Percentiles rank a stretch among this genome's conserved stretches.
phyloP scores from a whole-genome alignment of 768 basidiomycete species.

The Collybia mongolica region DNA sequence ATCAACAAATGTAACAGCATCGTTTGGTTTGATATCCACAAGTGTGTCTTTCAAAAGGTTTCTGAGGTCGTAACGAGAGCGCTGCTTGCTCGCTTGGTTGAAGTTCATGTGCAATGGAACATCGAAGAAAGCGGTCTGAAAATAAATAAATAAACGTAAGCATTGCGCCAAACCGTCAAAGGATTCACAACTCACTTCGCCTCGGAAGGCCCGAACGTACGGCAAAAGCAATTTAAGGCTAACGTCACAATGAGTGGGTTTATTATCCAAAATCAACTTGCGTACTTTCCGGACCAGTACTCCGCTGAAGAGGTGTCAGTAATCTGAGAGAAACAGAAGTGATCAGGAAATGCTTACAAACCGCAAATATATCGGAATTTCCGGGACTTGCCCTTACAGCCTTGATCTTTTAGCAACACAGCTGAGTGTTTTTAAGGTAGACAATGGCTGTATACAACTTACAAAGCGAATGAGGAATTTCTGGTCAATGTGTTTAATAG shows the following conservation, averaged over 20 bases:
- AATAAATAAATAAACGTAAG: neutral
- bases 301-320: conserved; percentile 52
- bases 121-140: conserved; percentile 86
- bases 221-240: conserved; percentile 53
- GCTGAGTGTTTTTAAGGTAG: neutral
- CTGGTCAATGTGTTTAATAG: conserved; percentile 86
- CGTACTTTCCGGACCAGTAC: conserved; percentile 78
- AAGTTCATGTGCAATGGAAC: conserved; percentile 88
- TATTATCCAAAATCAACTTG: neutral
- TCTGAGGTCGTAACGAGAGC: conserved; percentile 72
- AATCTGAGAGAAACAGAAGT: neutral
- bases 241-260: conserved; percentile 1
- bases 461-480: conserved; percentile 72
- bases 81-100: conserved; percentile 67
- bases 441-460: conserved; percentile 18
- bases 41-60: conserved; percentile 70
- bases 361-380: conserved; percentile 55
- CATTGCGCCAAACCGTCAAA: conserved; percentile 1
- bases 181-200: conserved; percentile 45
- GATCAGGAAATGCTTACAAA: conserved; percentile 31
- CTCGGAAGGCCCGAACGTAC: conserved; percentile 61
- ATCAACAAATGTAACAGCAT: conserved; percentile 89
- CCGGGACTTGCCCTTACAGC: conserved; percentile 42
- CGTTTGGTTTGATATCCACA: conserved; percentile 63
- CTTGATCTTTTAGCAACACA: no score